Evolutionary conservation across 176 grass and related monocot species (phyloP).

Genomic region (Oryza punctata): DNA sequence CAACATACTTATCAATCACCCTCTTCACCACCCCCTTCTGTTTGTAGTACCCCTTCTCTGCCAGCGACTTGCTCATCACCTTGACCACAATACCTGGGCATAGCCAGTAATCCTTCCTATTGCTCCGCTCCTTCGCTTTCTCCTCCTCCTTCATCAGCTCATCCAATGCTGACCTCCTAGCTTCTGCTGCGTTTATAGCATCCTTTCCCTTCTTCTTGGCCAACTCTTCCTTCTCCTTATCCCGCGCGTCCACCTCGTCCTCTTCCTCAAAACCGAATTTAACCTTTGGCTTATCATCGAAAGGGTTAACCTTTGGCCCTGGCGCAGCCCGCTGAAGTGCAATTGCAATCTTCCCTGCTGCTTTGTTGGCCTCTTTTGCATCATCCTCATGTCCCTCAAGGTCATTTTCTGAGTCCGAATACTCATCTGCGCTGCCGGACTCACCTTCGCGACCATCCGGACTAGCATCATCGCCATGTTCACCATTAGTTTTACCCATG

Average conservation of each 20-base stretch:
- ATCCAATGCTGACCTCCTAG: slow-evolving; percentile 64
- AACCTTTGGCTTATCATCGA: slow-evolving; percentile 49
- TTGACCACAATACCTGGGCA: slow-evolving; percentile 82
- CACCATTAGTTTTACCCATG: background rate
- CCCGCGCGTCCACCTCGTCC: background rate
- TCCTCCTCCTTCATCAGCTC: slow-evolving; percentile 94
- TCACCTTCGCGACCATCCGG: background rate
- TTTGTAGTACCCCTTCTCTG: slow-evolving; percentile 87
- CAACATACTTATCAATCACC: slow-evolving; percentile 82
- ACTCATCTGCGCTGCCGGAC: slow-evolving; percentile 10
- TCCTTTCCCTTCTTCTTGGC: slow-evolving; percentile 51
- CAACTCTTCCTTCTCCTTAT: slow-evolving; percentile 13
- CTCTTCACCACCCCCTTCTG: slow-evolving; percentile 79
- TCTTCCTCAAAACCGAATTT: slow-evolving; percentile 78
- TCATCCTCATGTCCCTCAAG: background rate
- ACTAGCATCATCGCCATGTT: background rate
- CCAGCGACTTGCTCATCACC: slow-evolving; percentile 87
- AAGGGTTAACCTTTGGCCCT: slow-evolving; percentile 47
- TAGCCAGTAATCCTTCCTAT: slow-evolving; percentile 94
- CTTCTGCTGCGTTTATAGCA: slow-evolving; percentile 24
- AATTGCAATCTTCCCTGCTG: slow-evolving; percentile 65
- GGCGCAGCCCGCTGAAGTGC: slow-evolving; percentile 45
- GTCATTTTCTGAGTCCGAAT: slow-evolving; percentile 20
- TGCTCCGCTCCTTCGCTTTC: slow-evolving; percentile 83
- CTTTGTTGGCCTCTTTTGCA: slow-evolving; percentile 15